Conservation (phyloP, 2,329 filamentous ascomycete species). For the Raffaelea albimanens region DNA sequence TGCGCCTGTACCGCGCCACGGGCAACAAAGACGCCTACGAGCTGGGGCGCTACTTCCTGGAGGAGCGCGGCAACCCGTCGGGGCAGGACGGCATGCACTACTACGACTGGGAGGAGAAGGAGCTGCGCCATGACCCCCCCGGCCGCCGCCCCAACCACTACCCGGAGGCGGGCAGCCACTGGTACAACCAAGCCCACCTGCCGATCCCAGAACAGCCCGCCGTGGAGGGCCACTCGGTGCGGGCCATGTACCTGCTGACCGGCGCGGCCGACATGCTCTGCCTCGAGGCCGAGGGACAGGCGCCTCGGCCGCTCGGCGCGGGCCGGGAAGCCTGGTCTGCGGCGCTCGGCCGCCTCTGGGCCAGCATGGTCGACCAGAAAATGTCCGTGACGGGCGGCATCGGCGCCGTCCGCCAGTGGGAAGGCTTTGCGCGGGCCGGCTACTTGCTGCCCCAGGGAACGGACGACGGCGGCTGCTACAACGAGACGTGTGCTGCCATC, state of each 20-base stretch:
- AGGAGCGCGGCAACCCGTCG: conserved; percentile 44
- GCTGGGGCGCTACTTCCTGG: conserved; percentile 46
- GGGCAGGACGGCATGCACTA: conserved; percentile 40
- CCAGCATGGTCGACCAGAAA: conserved; percentile 51
- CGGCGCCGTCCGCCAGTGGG: conserved; percentile 47
- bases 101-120: conserved; percentile 40
- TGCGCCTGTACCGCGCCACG: conserved; percentile 26
- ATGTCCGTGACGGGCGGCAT: conserved; percentile 56
- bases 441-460: conserved; percentile 50
- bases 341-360: conserved; percentile 41
- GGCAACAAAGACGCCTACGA: conserved; percentile 27
- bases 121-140: conserved; percentile 37
- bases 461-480: conserved; percentile 53
- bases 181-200: conserved; percentile 48
- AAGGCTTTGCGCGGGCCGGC: conserved; percentile 47
- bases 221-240: conserved; percentile 50
- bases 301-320: conserved; percentile 1
- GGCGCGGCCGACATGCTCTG: conserved; percentile 45
- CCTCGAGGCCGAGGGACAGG: conserved; percentile 20
- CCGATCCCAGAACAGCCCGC: conserved; percentile 44
- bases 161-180: conserved; percentile 26
- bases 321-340: conserved; percentile 20
- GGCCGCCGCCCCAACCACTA: conserved; percentile 38
- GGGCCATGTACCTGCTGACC: conserved; percentile 51
- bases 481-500: conserved; percentile 52